Base-by-base conservation (phyloP, 148 eudicot species). In the Beta vulgaris region DNA sequence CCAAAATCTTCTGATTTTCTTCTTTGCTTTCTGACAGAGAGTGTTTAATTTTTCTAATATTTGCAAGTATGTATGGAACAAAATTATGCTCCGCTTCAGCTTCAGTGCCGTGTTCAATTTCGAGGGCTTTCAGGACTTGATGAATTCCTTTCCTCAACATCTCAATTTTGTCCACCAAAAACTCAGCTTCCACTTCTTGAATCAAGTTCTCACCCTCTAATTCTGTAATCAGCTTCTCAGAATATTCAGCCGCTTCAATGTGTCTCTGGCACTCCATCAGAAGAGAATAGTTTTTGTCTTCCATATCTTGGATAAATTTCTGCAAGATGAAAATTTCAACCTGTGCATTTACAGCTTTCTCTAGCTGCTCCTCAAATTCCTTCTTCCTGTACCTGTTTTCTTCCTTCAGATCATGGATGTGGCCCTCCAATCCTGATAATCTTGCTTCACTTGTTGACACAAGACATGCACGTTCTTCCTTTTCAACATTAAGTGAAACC, bases 141-240 rank as follows among this genome's bases (percentile, higher is more conserved):
- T 79, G 82, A 31, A 95, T 83, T 39, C 93, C 96, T 81, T 80
- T 76, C 80, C 91, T 89, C 76, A 92, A 80, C 68, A 86, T 82
- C 51, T 88, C 89, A 62, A 92, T 86, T 77, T 88, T 91, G 72
- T 85, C 96, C 63, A 92, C 75, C 76, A 95, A 76, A 74, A 85
- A 86, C 65, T 92, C 96, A 57, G 89, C 86, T 83, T 92, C 97
- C 39, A 95, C 87, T 77, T 95, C 89, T 58, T 90, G 91, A 86
- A 92, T 91, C 82, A 95, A 90, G 73, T 86, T 95, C 84, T 95
- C 97, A 71, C 81, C 81, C 88, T 95, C 97, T 71, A 95, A 78
- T 82, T 95, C 99, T 6, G 90, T 81, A 48, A 95, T 92, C 83
- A 92, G 78, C 77, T 84, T 83, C 74, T 95, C 96, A 0, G 92